Evolutionary conservation across 2,329 filamentous ascomycete species (phyloP).

Genomic region (Scedosporium dehoogii): DNA sequence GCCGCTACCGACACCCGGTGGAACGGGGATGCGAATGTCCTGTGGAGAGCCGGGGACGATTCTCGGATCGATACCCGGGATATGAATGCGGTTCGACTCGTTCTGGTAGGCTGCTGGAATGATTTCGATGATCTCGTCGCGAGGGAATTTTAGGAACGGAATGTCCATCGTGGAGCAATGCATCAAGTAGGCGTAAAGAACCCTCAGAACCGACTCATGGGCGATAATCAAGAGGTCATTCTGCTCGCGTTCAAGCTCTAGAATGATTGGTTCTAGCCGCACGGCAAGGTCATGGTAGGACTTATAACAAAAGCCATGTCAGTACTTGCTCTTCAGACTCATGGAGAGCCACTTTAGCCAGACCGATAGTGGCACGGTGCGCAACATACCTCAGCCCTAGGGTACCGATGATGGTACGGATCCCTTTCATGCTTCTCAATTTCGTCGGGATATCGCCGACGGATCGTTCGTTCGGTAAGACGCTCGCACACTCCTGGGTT

Average conservation of each 20-base stretch:
- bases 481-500: slow-evolving; percentile 95
- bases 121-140: slow-evolving; percentile 97
- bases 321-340: not conserved
- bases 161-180: slow-evolving; percentile 95
- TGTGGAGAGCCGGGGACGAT: slow-evolving; percentile 50
- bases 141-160: slow-evolving; percentile 82
- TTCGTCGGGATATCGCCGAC: slow-evolving; percentile 77
- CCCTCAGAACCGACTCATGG: slow-evolving; percentile 93
- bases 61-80: slow-evolving; percentile 55
- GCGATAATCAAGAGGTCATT: slow-evolving; percentile 98
- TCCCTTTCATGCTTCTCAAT: slow-evolving; percentile 87
- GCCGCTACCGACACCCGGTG: slow-evolving; percentile 3
- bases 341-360: not conserved
- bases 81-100: slow-evolving; percentile 81
- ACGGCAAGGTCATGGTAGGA: slow-evolving; percentile 99
- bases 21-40: slow-evolving; percentile 7
- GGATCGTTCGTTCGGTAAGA: slow-evolving; percentile 75
- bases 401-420: slow-evolving; percentile 94
- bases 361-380: not conserved
- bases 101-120: slow-evolving; percentile 97
- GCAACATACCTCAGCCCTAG: slow-evolving; percentile 67
- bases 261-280: slow-evolving; percentile 90
- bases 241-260: slow-evolving; percentile 92
- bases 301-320: slow-evolving; percentile 30
- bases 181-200: slow-evolving; percentile 97